A percentile compares a stretch with the other conserved stretches of the same genome.
Evolutionary conservation across 257 asterid genomes (phyloP).

Genomic region (Solanum chiquidenum): DNA sequence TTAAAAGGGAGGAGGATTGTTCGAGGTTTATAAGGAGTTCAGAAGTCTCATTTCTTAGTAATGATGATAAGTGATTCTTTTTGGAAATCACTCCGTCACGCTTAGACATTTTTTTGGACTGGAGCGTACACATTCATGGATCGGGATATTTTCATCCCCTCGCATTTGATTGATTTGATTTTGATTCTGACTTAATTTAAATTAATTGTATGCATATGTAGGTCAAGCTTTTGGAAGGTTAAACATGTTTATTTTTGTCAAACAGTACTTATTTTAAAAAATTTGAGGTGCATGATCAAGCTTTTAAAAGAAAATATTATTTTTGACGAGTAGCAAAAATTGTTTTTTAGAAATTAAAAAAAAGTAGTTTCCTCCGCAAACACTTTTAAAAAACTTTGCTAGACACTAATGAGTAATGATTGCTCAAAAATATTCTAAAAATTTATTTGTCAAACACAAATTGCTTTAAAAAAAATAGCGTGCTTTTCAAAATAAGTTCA

Average conservation of each 20-base stretch:
- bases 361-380: not conserved
- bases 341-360: too few species aligned
- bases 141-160: not conserved
- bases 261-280: not conserved
- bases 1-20: too few species aligned
- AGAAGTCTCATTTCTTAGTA: too few species aligned
- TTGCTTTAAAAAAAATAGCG: fast-evolving
- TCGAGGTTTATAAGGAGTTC: too few species aligned
- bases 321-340: not conserved
- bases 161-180: not conserved
- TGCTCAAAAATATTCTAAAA: too few species aligned
- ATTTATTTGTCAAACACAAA: too few species aligned
- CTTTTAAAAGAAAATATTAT: too few species aligned
- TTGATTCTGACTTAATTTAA: too few species aligned
- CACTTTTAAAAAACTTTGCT: not conserved
- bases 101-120: not conserved
- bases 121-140: not conserved
- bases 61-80: not conserved
- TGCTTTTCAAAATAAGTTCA: not conserved
- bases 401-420: not conserved
- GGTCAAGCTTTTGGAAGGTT: not conserved
- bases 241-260: too few species aligned
- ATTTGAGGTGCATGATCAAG: not conserved
- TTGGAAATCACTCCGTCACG: not conserved
- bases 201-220: not conserved